These are phyloP conservation scores for Epicoccum sorghinum DNA, from an alignment of 2,329 filamentous ascomycete genomes.

Conservation along the genomic window DNA sequence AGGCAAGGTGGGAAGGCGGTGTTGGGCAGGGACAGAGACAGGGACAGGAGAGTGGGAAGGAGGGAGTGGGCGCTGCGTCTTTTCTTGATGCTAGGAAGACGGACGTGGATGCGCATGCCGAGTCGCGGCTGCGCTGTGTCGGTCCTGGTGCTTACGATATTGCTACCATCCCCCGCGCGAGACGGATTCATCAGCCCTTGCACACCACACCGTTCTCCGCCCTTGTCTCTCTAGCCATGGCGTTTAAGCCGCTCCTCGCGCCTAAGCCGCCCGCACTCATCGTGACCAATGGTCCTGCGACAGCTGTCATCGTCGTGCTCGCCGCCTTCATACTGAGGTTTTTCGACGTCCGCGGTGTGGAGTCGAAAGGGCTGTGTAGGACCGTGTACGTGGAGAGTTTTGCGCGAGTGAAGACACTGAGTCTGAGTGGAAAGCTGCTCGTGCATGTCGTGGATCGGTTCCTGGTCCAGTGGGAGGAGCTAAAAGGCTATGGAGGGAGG, in stretches of 20 bases:
- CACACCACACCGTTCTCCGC: slow-evolving; percentile 74
- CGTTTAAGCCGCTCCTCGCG: slow-evolving; percentile 61
- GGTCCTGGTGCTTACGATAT: slow-evolving; percentile 62
- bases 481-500: slow-evolving; percentile 55
- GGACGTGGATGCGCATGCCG: too few relatives aligned
- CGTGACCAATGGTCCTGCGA: slow-evolving; percentile 87
- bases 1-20: slow-evolving; percentile 13
- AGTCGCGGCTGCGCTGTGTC: background rate
- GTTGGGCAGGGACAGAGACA: background rate
- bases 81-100: too few relatives aligned
- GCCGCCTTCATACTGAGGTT: slow-evolving; percentile 63
- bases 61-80: background rate
- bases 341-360: slow-evolving; percentile 49
- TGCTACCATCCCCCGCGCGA: slow-evolving; percentile 74
- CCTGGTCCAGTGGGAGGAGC: slow-evolving; percentile 77
- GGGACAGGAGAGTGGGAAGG: background rate
- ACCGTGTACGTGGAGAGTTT: slow-evolving; percentile 91
- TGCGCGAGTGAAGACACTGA: slow-evolving; percentile 82
- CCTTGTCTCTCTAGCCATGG: slow-evolving; percentile 67
- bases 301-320: slow-evolving; percentile 76
- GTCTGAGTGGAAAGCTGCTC: slow-evolving; percentile 82
- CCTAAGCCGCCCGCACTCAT: slow-evolving; percentile 58
- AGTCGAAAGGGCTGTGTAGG: slow-evolving; percentile 63
- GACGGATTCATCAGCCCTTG: slow-evolving; percentile 81
- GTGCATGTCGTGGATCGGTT: slow-evolving; percentile 75